Percentiles rank a stretch among this genome's conserved stretches.
phyloP scores from a whole-genome alignment of 495 filamentous ascomycete species.

The Glutinoglossum americanum region DNA sequence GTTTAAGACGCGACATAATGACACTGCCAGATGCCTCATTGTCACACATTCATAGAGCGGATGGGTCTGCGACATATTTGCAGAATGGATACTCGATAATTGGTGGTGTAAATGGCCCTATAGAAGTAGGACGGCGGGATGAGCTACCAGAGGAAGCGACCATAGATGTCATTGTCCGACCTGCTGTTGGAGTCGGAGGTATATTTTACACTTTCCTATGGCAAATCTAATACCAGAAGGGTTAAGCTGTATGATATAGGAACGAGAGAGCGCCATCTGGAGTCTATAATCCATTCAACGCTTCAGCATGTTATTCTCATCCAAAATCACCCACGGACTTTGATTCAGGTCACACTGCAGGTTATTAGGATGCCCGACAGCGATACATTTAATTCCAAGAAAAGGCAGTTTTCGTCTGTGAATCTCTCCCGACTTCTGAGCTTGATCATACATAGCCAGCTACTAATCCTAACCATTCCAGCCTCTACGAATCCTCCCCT shows the following conservation, averaged over 20 bases:
- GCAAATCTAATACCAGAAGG: too few species aligned
- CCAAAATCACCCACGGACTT: slow-evolving; percentile 42
- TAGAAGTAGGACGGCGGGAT: slow-evolving; percentile 72
- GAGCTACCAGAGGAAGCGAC: slow-evolving; percentile 76
- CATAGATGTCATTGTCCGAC: slow-evolving; percentile 76
- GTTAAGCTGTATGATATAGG: too few species aligned
- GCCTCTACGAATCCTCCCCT: slow-evolving; percentile 55
- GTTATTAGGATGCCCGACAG: slow-evolving; percentile 32
- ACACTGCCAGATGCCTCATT: slow-evolving; percentile 10
- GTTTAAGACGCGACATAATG: not conserved
- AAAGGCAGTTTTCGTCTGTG: too few species aligned
- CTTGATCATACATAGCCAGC: too few species aligned
- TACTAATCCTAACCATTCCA: too few species aligned
- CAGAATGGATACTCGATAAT: slow-evolving; percentile 61
- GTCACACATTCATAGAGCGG: slow-evolving; percentile 44
- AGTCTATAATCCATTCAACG: slow-evolving; percentile 44
- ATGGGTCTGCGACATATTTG: slow-evolving; percentile 74
- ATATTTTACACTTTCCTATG: slow-evolving; percentile 18
- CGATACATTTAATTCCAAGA: slow-evolving; percentile 9
- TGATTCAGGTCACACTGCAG: slow-evolving; percentile 47
- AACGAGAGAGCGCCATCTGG: slow-evolving; percentile 46
- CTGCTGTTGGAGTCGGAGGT: slow-evolving; percentile 68
- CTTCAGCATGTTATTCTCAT: slow-evolving; percentile 46
- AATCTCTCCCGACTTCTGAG: too few species aligned
- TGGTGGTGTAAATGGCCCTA: slow-evolving; percentile 74